Conservation (phyloP, 306 rosid genomes). For the Fragaria nilgerrensis region DNA sequence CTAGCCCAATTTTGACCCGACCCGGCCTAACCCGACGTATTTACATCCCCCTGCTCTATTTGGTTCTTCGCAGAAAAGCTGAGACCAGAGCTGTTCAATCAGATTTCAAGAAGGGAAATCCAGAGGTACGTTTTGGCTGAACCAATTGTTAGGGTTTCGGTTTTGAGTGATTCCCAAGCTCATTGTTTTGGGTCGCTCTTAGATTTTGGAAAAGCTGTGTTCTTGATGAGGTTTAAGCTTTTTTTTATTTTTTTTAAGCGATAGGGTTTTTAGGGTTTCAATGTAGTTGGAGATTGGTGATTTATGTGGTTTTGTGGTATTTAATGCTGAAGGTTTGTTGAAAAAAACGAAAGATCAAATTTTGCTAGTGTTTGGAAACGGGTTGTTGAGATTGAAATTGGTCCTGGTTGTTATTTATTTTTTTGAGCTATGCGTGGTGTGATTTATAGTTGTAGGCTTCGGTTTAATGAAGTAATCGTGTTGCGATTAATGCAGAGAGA, state of each 20-base stretch:
- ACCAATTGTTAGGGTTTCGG: neutral
- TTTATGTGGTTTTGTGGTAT: neutral
- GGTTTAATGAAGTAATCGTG: neutral
- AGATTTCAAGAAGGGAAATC: neutral
- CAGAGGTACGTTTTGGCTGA: neutral
- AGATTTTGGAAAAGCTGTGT: neutral
- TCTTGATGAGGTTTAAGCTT: neutral
- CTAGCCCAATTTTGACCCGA: neutral
- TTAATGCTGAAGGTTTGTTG: neutral
- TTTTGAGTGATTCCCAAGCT: neutral
- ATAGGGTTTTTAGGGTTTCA: conserved; percentile 3
- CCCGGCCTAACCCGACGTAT: neutral
- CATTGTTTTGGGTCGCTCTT: neutral
- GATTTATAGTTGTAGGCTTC: neutral
- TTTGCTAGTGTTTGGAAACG: neutral
- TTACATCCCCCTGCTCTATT: neutral
- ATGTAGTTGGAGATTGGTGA: neutral
- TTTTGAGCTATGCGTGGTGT: neutral
- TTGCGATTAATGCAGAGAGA: neutral
- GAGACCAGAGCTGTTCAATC: neutral
- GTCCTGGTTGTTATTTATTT: neutral
- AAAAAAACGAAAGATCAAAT: too few relatives aligned
- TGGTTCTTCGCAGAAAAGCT: neutral
- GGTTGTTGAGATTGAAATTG: neutral
- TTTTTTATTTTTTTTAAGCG: neutral